Percentiles rank a stretch among this genome's conserved stretches.
Evolutionary conservation across 495 filamentous ascomycete species (phyloP).

Genomic region (Lichina pygmaea): DNA sequence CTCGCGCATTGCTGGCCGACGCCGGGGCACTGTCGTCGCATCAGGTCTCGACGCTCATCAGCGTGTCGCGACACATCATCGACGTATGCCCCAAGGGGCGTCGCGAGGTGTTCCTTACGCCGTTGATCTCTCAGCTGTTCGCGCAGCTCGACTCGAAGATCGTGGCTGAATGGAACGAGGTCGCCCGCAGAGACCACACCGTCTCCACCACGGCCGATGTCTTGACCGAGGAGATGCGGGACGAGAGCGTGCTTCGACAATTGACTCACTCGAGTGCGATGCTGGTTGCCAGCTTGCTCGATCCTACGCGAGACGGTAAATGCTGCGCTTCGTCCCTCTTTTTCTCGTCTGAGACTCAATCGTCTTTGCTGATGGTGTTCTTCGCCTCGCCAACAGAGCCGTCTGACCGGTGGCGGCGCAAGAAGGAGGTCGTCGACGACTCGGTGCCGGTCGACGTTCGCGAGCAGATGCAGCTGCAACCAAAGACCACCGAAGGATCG

Average conservation of each 20-base stretch:
- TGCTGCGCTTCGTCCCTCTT: neutral
- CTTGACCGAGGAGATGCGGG: conserved; percentile 88
- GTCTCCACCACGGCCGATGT: conserved; percentile 31
- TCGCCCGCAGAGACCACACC: conserved; percentile 33
- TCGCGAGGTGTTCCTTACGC: conserved; percentile 59
- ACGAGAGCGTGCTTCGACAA: conserved; percentile 85
- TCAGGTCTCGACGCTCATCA: conserved; percentile 73
- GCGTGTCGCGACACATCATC: conserved; percentile 62
- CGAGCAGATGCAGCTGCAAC: neutral
- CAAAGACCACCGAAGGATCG: neutral
- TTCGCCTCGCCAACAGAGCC: neutral
- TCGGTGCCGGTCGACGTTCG: too few species aligned
- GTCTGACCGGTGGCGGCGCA: neutral
- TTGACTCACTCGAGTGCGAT: conserved; percentile 76
- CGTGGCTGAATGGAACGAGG: conserved; percentile 49
- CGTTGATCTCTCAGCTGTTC: conserved; percentile 59
- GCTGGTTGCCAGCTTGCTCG: conserved; percentile 67
- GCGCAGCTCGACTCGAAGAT: conserved; percentile 68
- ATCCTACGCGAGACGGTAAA: conserved; percentile 33
- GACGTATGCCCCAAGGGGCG: conserved; percentile 66
- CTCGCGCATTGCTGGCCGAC: conserved; percentile 61
- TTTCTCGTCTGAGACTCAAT: neutral
- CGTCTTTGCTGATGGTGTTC: neutral
- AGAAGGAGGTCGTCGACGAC: neutral
- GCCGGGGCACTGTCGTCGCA: conserved; percentile 70